These are phyloP conservation scores for Crithidia expoeki DNA, from an alignment of 208 protist genomes.

Conservation along the genomic window DNA sequence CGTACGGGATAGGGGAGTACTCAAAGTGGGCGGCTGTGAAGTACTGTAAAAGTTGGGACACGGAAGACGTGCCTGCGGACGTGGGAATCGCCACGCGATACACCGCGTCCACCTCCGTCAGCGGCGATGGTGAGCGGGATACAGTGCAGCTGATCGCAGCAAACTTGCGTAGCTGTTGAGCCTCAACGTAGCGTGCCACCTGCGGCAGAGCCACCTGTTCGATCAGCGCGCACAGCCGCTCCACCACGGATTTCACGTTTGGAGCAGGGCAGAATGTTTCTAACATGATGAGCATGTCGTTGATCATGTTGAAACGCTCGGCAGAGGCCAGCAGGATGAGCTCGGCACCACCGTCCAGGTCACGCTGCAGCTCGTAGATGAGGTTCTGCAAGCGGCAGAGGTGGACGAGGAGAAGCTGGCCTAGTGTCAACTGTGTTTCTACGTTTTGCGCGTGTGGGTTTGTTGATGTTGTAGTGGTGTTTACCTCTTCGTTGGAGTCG, in stretches of 20 bases:
- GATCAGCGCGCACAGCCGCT: constrained; percentile 32
- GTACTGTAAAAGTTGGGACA: constrained; percentile 46
- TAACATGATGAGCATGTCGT: constrained; percentile 62
- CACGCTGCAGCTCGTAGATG: constrained; percentile 71
- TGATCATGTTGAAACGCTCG: constrained; percentile 71
- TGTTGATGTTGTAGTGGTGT: not conserved
- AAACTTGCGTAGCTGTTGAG: constrained; percentile 39
- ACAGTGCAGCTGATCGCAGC: not conserved
- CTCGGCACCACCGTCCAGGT: constrained; percentile 73
- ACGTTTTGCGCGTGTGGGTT: not conserved
- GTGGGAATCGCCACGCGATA: constrained; percentile 15
- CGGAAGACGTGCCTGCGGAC: constrained; percentile 21
- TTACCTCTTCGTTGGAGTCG: constrained; percentile 13
- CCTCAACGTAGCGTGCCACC: constrained; percentile 41
- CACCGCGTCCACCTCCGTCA: constrained; percentile 15
- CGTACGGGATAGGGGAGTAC: constrained; percentile 57
- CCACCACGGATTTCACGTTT: constrained; percentile 4
- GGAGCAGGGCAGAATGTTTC: constrained; percentile 42
- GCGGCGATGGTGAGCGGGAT: not conserved
- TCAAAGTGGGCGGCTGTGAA: constrained; percentile 64
- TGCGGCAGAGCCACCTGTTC: constrained; percentile 54
- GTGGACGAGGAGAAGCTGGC: constrained; percentile 69
- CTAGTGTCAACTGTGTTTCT: constrained; percentile 44
- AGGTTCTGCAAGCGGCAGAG: constrained; percentile 67
- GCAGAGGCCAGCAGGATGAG: constrained; percentile 64